These are phyloP conservation scores for Penicillium paradoxum DNA, from an alignment of 495 filamentous ascomycete genomes.

Conservation along the genomic window DNA sequence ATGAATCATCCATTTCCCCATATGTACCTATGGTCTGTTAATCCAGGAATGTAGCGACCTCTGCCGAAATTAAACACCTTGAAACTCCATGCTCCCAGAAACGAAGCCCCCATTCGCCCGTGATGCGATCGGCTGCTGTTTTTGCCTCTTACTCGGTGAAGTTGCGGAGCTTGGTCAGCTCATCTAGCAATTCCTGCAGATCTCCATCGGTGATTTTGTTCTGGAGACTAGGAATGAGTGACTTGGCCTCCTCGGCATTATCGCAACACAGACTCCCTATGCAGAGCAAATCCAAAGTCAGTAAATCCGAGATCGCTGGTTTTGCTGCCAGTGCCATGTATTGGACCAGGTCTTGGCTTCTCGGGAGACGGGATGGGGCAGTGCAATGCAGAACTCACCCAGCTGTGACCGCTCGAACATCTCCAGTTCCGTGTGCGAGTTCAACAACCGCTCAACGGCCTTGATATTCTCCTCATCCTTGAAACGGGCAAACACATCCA, in stretches of 20 bases:
- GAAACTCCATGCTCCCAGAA: conserved; percentile 19
- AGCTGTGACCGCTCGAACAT: conserved; percentile 92
- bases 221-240: conserved; percentile 82
- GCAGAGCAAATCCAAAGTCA: conserved; percentile 3
- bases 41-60: neutral
- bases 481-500: conserved; percentile 90
- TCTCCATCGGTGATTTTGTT: conserved; percentile 86
- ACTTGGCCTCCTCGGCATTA: conserved; percentile 90
- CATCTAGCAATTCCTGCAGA: conserved; percentile 78
- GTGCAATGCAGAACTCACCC: conserved; percentile 54
- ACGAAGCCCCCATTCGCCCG: neutral
- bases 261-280: conserved; percentile 87
- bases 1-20: conserved; percentile 1
- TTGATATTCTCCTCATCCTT: conserved; percentile 91
- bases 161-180: conserved; percentile 74
- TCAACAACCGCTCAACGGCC: conserved; percentile 78
- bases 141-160: conserved; percentile 48
- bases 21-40: neutral
- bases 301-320: neutral
- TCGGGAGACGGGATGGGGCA: neutral
- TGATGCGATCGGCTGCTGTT: too few species aligned
- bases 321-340: neutral
- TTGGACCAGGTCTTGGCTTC: neutral
- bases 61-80: conserved; percentile 4
- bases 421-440: conserved; percentile 69